phyloP scores from a whole-genome alignment of 164 flowering plant genomes.

The Santalum album region DNA sequence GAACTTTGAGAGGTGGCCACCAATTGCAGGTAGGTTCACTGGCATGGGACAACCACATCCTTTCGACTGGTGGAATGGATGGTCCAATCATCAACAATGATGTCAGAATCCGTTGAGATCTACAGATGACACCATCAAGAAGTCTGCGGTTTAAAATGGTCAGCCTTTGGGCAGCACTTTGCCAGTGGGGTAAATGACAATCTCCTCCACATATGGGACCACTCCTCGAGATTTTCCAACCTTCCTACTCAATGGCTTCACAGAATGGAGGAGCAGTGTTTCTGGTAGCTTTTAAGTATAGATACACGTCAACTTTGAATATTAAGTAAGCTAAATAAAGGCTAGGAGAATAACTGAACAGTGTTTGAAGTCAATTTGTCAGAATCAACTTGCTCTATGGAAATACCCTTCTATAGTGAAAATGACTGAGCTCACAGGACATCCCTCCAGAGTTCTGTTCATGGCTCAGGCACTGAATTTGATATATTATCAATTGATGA shows the following conservation, averaged over 20 bases:
- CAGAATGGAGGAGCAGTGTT: constrained; percentile 60
- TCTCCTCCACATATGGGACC: constrained; percentile 57
- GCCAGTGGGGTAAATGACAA: constrained; percentile 70
- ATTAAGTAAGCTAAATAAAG: too few relatives aligned
- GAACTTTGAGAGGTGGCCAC: constrained; percentile 48
- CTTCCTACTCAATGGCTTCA: constrained; percentile 48
- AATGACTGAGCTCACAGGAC: too few relatives aligned
- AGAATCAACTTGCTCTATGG: too few relatives aligned
- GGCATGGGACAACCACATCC: constrained; percentile 55
- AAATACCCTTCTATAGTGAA: too few relatives aligned
- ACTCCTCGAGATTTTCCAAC: constrained; percentile 29
- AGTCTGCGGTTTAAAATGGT: constrained; percentile 23
- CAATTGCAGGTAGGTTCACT: constrained; percentile 41
- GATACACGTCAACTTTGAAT: too few relatives aligned
- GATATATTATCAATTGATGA: too few relatives aligned
- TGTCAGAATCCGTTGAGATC: constrained; percentile 46
- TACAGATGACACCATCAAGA: constrained; percentile 33
- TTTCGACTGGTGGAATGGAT: constrained; percentile 56
- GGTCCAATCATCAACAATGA: constrained; percentile 50
- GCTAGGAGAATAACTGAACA: too few relatives aligned
- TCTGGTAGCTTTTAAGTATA: too few relatives aligned
- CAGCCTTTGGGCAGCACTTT: constrained; percentile 48
- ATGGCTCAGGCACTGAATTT: too few relatives aligned
- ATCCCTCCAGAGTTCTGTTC: too few relatives aligned
- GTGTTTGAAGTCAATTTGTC: too few relatives aligned